Conservation (phyloP, 179 eudicot species). For the Corrigiola litoralis region DNA sequence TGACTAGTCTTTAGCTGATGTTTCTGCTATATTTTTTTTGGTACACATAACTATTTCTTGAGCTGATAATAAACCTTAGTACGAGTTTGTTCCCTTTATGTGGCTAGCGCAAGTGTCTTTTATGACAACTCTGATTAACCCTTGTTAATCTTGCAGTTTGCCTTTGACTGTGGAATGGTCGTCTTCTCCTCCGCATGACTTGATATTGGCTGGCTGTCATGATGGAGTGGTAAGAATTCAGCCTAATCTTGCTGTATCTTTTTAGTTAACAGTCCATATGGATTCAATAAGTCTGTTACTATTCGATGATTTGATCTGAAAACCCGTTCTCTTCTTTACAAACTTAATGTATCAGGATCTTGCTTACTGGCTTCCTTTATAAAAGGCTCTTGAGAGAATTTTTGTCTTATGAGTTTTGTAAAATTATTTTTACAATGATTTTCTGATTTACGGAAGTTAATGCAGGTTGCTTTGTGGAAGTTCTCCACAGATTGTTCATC, state of each 20-base stretch:
- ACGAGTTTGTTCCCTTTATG: neutral
- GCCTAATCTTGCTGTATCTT: too few species aligned
- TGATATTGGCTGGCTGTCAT: constrained; percentile 85
- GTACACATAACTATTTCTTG: neutral
- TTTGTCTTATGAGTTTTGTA: neutral
- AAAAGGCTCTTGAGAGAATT: too few species aligned
- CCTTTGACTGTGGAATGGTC: constrained; percentile 96
- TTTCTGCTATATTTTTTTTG: neutral
- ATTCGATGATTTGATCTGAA: too few species aligned
- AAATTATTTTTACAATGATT: neutral
- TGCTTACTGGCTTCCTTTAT: too few species aligned
- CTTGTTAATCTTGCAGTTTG: constrained; percentile 47
- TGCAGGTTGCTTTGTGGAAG: constrained; percentile 95
- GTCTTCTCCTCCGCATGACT: constrained; percentile 67
- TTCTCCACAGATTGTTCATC: constrained; percentile 45
- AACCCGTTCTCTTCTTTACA: neutral
- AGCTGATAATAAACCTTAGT: neutral
- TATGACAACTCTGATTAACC: neutral
- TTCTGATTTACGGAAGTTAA: neutral
- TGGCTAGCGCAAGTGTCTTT: neutral
- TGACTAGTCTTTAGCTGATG: neutral
- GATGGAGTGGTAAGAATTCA: constrained; percentile 80
- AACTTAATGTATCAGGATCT: neutral
- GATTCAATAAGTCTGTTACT: too few species aligned
- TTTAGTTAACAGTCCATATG: too few species aligned